Percentiles rank a stretch among this genome's conserved stretches.
phyloP scores from a whole-genome alignment of 306 rosid species.

The Heteromeles arbutifolia region DNA sequence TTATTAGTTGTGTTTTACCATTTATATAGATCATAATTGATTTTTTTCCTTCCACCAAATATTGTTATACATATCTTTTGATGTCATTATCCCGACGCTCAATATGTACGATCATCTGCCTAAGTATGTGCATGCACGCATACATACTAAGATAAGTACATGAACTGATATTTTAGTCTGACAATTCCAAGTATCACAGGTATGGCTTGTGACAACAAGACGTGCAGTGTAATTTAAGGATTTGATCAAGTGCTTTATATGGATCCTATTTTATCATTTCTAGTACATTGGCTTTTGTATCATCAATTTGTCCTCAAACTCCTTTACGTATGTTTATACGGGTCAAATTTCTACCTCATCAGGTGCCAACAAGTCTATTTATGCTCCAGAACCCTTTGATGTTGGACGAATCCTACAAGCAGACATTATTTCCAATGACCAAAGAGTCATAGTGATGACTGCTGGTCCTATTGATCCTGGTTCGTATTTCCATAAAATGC shows the following conservation, averaged over 20 bases:
- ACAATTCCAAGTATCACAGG: neutral
- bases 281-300: neutral
- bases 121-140: neutral
- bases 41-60: too few species aligned
- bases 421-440: slow-evolving; percentile 59
- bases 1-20: too few species aligned
- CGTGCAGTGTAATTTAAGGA: neutral
- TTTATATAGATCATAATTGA: too few species aligned
- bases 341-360: slow-evolving; percentile 13
- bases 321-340: neutral
- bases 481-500: slow-evolving; percentile 33
- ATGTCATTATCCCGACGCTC: neutral
- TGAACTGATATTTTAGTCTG: neutral
- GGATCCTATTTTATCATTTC: neutral
- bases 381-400: slow-evolving; percentile 92
- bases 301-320: neutral
- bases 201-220: neutral
- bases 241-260: neutral
- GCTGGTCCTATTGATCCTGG: slow-evolving; percentile 69
- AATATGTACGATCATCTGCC: neutral
- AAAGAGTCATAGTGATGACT: slow-evolving; percentile 52
- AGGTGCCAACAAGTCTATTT: slow-evolving; percentile 63
- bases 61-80: too few species aligned
- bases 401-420: slow-evolving; percentile 84
- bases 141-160: neutral